These are phyloP conservation scores for Emydomyces testavorans DNA, from an alignment of 2,329 filamentous ascomycete genomes.

Conservation along the genomic window DNA sequence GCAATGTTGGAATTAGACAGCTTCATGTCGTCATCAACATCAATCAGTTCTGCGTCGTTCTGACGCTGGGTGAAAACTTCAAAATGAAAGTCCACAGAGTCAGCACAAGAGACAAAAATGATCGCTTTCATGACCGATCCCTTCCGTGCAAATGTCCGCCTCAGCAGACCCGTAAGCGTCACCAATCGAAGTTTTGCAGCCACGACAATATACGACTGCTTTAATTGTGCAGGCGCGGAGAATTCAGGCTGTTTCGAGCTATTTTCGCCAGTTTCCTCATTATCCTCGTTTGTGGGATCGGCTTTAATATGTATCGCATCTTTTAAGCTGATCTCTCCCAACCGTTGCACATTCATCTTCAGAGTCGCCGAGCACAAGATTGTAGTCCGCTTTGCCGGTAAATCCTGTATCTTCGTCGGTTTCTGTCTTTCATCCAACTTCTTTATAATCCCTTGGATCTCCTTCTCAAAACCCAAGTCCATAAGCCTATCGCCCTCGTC, in stretches of 20 bases:
- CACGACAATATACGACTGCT: constrained; percentile 79
- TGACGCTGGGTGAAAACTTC: constrained; percentile 51
- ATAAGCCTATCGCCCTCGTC: constrained; percentile 97
- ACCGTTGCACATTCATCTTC: constrained; percentile 90
- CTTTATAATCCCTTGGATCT: constrained; percentile 74
- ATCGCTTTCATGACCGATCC: constrained; percentile 95
- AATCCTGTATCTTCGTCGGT: constrained; percentile 50
- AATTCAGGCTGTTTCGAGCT: constrained; percentile 50
- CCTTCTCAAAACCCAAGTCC: constrained; percentile 94
- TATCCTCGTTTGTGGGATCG: constrained; percentile 45
- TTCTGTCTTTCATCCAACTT: constrained; percentile 59
- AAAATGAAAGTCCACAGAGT: constrained; percentile 94
- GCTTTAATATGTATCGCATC: constrained; percentile 80
- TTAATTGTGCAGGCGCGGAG: constrained; percentile 79
- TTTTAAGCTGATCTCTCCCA: constrained; percentile 90
- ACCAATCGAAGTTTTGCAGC: constrained; percentile 86
- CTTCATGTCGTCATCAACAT: constrained; percentile 13
- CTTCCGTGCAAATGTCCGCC: constrained; percentile 74
- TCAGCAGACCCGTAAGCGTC: constrained; percentile 70
- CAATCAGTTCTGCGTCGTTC: not conserved
- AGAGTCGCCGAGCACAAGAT: constrained; percentile 92
- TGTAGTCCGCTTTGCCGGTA: constrained; percentile 66
- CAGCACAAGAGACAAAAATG: constrained; percentile 90
- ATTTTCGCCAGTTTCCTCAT: constrained; percentile 36
- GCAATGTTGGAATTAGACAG: constrained; percentile 1